These are phyloP conservation scores for Oryza rufipogon DNA, from an alignment of 176 grass and related monocot species.

Conservation along the genomic window DNA sequence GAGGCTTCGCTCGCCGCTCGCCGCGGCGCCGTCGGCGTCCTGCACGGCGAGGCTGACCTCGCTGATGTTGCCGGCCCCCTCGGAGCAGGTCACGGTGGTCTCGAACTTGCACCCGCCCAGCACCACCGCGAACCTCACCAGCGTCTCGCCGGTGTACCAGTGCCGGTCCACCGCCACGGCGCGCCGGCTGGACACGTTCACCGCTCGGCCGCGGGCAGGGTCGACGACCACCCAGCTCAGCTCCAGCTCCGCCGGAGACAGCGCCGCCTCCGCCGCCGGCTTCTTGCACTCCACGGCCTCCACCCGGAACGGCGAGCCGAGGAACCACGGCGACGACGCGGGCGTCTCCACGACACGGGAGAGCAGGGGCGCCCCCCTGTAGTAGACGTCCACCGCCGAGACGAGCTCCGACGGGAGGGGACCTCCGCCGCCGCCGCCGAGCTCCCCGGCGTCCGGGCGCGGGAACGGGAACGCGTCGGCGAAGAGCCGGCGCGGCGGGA, in stretches of 20 bases:
- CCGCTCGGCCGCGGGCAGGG: slow-evolving; percentile 42
- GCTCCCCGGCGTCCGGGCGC: neutral
- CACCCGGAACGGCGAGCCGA: slow-evolving; percentile 59
- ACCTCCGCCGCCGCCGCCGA: neutral
- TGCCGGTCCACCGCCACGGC: slow-evolving; percentile 58
- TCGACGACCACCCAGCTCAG: slow-evolving; percentile 74
- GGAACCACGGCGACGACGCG: slow-evolving; percentile 59
- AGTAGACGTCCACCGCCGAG: slow-evolving; percentile 70
- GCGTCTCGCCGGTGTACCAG: slow-evolving; percentile 77
- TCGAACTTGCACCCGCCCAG: slow-evolving; percentile 54
- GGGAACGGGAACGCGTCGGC: slow-evolving; percentile 67
- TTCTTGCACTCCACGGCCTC: slow-evolving; percentile 63
- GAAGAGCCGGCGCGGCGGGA: slow-evolving; percentile 59
- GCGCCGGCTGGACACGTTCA: slow-evolving; percentile 62
- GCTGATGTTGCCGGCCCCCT: slow-evolving; percentile 36
- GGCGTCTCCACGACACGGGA: slow-evolving; percentile 65
- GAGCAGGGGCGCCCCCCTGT: slow-evolving; percentile 44
- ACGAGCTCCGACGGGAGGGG: slow-evolving; percentile 33
- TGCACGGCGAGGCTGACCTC: slow-evolving; percentile 58
- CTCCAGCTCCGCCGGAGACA: slow-evolving; percentile 48
- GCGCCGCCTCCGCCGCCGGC: neutral
- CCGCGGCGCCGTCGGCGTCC: slow-evolving; percentile 57
- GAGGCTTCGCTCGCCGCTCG: slow-evolving; percentile 51
- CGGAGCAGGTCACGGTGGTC: slow-evolving; percentile 50
- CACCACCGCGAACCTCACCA: slow-evolving; percentile 71